Conservation (phyloP, 2,329 filamentous ascomycete genomes). For the Ascocoryne sarcoides region DNA sequence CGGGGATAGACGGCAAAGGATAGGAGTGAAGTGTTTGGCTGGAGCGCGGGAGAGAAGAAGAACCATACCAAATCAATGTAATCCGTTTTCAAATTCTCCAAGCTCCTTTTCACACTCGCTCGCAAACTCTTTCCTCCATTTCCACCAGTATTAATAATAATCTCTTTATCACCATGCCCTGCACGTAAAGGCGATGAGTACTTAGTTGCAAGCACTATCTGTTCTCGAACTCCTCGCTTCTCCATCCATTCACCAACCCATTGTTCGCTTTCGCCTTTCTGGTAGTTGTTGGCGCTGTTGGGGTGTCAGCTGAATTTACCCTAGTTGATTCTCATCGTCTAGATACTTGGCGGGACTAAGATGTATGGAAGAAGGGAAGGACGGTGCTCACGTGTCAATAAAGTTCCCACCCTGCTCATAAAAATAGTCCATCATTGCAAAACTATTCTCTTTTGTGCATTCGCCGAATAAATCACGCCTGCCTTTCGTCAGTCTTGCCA, state of each 20-base stretch:
- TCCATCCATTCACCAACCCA: slow-evolving; percentile 52
- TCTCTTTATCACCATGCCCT: slow-evolving; percentile 3
- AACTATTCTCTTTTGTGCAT: slow-evolving; percentile 44
- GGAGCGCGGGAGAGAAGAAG: not conserved
- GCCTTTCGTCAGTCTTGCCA: not conserved
- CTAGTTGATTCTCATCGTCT: too few species aligned
- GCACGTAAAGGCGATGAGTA: slow-evolving; percentile 35
- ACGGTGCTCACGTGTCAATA: slow-evolving; percentile 43
- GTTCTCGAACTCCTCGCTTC: slow-evolving; percentile 38
- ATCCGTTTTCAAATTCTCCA: slow-evolving; percentile 52
- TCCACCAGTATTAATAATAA: slow-evolving; percentile 13
- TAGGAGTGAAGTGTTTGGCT: not conserved
- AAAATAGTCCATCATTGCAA: slow-evolving; percentile 49
- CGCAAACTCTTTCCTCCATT: slow-evolving; percentile 13
- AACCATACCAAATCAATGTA: slow-evolving; percentile 55
- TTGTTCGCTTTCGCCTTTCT: slow-evolving; percentile 45
- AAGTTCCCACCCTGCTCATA: slow-evolving; percentile 52
- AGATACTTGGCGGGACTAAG: too few species aligned
- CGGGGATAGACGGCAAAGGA: too few species aligned
- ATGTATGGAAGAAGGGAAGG: not conserved
- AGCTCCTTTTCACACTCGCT: slow-evolving; percentile 9
- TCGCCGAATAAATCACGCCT: slow-evolving; percentile 36
- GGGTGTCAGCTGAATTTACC: too few species aligned
- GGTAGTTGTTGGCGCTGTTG: slow-evolving; percentile 46
- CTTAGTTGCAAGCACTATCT: slow-evolving; percentile 46